Percentiles rank a stretch among this genome's conserved stretches.
phyloP scores from a whole-genome alignment of 1,139 yeast species.

The Magnusiomyces suaveolens region DNA sequence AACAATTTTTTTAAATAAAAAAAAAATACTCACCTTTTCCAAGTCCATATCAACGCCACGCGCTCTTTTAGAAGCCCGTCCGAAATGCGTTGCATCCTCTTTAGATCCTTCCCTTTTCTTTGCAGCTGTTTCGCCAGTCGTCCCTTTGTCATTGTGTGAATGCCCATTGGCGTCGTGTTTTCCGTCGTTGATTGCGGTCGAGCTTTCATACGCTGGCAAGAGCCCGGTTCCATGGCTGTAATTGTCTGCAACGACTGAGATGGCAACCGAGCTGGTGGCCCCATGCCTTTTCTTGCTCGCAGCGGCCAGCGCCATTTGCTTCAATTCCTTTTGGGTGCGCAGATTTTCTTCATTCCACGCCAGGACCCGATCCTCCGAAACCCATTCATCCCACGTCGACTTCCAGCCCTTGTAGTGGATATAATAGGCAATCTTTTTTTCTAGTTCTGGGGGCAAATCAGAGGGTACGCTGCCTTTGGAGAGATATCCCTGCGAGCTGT shows the following conservation, averaged over 20 bases:
- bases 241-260: conserved; percentile 10
- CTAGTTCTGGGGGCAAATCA: conserved; percentile 41
- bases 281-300: conserved; percentile 19
- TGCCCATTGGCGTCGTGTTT: background rate
- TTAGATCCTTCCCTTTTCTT: conserved; percentile 6
- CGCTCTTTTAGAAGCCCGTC: conserved; percentile 15
- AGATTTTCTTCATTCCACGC: conserved; percentile 62
- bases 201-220: background rate
- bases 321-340: conserved; percentile 53
- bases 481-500: conserved; percentile 19
- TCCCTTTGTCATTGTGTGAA: background rate
- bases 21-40: conserved; percentile 16
- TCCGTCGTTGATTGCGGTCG: background rate
- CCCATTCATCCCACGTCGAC: conserved; percentile 96
- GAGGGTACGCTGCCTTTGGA: conserved; percentile 24
- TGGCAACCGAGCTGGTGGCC: conserved; percentile 5
- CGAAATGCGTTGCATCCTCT: conserved; percentile 11
- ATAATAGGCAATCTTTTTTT: conserved; percentile 41
- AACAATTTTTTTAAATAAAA: background rate
- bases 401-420: conserved; percentile 97
- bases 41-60: conserved; percentile 39
- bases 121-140: background rate
- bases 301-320: conserved; percentile 39
- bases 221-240: background rate
- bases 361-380: conserved; percentile 55